phyloP scores from a whole-genome alignment of 805 yeast species.

The Candida methanosorbosa region DNA sequence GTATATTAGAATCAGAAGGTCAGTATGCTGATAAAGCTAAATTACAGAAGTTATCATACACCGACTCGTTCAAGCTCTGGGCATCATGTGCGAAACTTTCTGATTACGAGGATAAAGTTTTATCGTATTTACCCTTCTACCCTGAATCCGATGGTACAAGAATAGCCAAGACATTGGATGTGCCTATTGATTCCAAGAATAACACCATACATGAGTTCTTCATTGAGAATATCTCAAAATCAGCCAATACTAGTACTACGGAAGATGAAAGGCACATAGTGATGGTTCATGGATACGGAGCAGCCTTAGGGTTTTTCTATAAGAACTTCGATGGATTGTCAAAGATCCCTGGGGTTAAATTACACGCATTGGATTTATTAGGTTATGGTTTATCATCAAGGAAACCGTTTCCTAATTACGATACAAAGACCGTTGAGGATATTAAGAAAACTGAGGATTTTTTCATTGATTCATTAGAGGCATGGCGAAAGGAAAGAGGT shows the following conservation, averaged over 20 bases:
- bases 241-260: constrained; percentile 6
- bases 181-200: constrained; percentile 37
- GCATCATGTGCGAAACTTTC: constrained; percentile 13
- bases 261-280: constrained; percentile 40
- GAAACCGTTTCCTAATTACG: constrained; percentile 29
- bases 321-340: constrained; percentile 53
- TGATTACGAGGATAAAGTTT: constrained; percentile 31
- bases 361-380: constrained; percentile 64
- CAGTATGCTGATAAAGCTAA: too few relatives aligned
- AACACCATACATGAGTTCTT: constrained; percentile 68
- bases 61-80: constrained; percentile 14
- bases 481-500: constrained; percentile 47
- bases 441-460: constrained; percentile 44
- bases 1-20: too few relatives aligned
- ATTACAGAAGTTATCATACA: background rate
- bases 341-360: constrained; percentile 40
- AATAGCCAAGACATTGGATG: constrained; percentile 36
- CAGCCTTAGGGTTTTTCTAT: constrained; percentile 76
- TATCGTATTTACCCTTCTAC: constrained; percentile 50
- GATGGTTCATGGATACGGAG: constrained; percentile 87
- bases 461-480: constrained; percentile 50
- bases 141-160: constrained; percentile 45
- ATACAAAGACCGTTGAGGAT: constrained; percentile 26
- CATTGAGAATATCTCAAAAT: constrained; percentile 31
- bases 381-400: constrained; percentile 67